Base-by-base conservation (phyloP, 2,329 filamentous ascomycete species). In the Stagonosporopsis vannaccii region DNA sequence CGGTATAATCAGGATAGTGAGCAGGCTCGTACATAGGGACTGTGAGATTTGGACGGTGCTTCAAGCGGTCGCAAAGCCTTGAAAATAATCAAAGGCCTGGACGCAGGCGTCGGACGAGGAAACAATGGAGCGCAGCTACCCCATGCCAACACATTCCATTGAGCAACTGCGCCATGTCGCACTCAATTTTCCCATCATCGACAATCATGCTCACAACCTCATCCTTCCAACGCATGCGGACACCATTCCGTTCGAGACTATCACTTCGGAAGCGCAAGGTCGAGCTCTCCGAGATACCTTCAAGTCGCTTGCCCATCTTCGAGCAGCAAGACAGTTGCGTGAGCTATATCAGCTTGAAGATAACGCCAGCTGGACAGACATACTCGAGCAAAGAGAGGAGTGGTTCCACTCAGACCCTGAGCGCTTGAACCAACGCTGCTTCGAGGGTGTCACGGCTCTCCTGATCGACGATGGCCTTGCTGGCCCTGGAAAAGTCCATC, bases 401-500 rank as follows among this genome's bases (percentile, higher is more conserved):
- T 78, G 78, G 68, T 72, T 85, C 8, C 70, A 79, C 23, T 74
- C 76, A 19, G 62, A 79, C 74, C 35, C 81, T 66, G 78, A 85
- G 5, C 81, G 75, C 2, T 86, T 92, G 80, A 80, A 85, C 11
- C 80, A 78, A 40, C 81, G 80, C 59, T 95, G 90, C 65, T 81
- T 96, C 4, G 75, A 84, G 12, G 90, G 90, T 1, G 90, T 91
- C 25, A 87, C 93, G 71, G 85, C 84, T 1, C 80, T 94, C 11
- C 80, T 96, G 1, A 82, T 96, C n/a, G 91, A 95, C 63, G 91
- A 95, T 74, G 88, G 90, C 0, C 77, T 94, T 48, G 77, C 80
- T 13, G 77, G 79, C 2, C 81, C 83, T 7, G 78, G 72, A n/a
- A 75, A 84, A 19, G 82, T 85, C 1, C 83, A 90, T 62, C 72